phyloP scores from a whole-genome alignment of 257 asterid genomes.

The Echium plantagineum region DNA sequence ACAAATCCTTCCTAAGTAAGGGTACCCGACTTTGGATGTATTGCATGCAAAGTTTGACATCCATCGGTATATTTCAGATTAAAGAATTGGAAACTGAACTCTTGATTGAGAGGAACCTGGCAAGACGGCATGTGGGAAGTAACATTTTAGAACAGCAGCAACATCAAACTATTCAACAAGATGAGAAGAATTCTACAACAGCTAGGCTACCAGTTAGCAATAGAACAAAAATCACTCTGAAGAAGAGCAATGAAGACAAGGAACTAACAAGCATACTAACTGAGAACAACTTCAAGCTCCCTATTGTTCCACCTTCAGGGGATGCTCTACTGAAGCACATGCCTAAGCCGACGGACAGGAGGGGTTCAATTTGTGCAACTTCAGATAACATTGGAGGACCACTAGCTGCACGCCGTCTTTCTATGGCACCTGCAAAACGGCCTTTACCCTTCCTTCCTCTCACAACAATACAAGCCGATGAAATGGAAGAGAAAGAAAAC shows the following conservation, averaged over 20 bases:
- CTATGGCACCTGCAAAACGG: conserved; percentile 41
- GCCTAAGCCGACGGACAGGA: background rate
- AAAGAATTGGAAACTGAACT: conserved; percentile 91
- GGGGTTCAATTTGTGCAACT: conserved; percentile 20
- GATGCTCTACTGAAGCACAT: too few species aligned
- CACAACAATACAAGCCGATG: conserved; percentile 38
- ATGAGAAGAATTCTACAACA: conserved; percentile 25
- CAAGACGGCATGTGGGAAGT: conserved; percentile 70
- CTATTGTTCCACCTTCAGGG: too few species aligned
- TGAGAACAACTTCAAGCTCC: conserved; percentile 36
- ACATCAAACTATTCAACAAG: conserved; percentile 14
- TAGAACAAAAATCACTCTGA: conserved; percentile 21
- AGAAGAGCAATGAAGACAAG: conserved; percentile 21
- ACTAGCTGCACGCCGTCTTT: conserved; percentile 45
- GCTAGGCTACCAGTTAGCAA: conserved; percentile 49
- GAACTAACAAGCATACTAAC: conserved; percentile 24
- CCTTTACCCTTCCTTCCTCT: conserved; percentile 37
- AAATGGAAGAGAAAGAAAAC: conserved; percentile 15
- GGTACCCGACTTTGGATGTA: too few species aligned
- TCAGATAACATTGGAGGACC: conserved; percentile 19
- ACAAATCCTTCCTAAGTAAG: too few species aligned
- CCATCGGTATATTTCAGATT: conserved; percentile 37
- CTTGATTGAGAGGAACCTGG: conserved; percentile 79
- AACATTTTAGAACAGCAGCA: conserved; percentile 62
- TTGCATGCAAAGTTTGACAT: too few species aligned